Evolutionary conservation across 306 rosid species (phyloP).

Genomic region (Prunus fruticosa): DNA sequence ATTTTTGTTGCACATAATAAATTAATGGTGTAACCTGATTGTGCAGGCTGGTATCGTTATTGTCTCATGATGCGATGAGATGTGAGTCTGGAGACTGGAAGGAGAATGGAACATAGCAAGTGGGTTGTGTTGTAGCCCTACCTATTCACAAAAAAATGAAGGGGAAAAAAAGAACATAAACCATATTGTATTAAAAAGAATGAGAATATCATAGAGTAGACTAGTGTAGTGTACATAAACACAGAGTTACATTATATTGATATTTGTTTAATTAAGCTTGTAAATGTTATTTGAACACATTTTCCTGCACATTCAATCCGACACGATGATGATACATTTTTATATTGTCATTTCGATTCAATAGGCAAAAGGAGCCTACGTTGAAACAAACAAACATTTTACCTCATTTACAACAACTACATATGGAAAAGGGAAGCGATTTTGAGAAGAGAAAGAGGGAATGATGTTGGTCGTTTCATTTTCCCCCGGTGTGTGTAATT

Average conservation of each 20-base stretch:
- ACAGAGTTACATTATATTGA: neutral
- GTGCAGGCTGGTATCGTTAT: conserved; percentile 57
- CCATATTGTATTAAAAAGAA: too few species aligned
- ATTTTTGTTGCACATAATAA: conserved; percentile 2
- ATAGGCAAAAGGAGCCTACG: too few species aligned
- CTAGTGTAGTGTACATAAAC: neutral
- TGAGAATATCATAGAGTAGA: neutral
- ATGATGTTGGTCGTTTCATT: neutral
- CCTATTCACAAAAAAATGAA: too few species aligned
- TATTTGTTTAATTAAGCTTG: neutral
- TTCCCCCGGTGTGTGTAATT: neutral
- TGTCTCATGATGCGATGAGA: conserved; percentile 31
- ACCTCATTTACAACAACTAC: neutral
- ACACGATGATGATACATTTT: too few species aligned
- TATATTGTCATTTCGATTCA: too few species aligned
- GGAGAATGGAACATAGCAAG: neutral
- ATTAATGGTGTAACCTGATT: conserved; percentile 14
- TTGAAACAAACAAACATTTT: too few species aligned
- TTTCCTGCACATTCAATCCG: neutral
- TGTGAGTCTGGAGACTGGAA: neutral
- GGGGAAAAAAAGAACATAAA: neutral
- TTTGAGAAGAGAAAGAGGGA: neutral
- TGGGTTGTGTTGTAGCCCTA: too few species aligned
- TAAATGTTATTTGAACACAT: neutral
- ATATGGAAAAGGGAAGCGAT: neutral